Percentiles rank a stretch among this genome's conserved stretches.
These are phyloP conservation scores for Eucalyptus coolabah DNA, from an alignment of 345 rosid genomes.

Conservation along the genomic window DNA sequence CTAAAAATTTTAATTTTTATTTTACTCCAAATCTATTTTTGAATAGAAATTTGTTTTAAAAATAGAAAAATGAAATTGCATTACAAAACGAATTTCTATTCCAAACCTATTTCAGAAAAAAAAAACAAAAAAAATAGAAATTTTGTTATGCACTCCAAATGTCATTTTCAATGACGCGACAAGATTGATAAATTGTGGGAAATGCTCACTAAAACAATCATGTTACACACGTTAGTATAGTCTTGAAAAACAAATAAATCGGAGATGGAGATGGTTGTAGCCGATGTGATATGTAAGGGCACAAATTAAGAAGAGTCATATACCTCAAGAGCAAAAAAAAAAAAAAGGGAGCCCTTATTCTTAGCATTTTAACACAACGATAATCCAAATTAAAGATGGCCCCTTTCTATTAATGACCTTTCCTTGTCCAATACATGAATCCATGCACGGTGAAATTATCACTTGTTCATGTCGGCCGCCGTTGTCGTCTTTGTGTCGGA, in stretches of 20 bases:
- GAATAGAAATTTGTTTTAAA: fast-evolving
- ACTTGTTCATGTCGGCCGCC: not conserved
- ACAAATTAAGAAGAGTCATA: not conserved
- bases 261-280: not conserved
- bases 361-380: not conserved
- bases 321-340: not conserved
- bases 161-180: fast-evolving
- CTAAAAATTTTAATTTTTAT: no score
- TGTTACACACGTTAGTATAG: fast-evolving
- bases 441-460: not conserved
- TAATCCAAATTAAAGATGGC: not conserved
- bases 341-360: not conserved
- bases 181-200: not conserved
- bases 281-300: not conserved
- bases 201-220: not conserved
- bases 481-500: not conserved
- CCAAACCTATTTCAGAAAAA: fast-evolving
- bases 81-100: fast-evolving
- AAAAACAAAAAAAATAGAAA: fast-evolving
- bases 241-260: not conserved
- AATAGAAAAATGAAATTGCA: no score
- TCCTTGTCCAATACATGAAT: not conserved
- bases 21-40: no score
- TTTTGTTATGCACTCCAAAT: fast-evolving
- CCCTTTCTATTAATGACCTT: not conserved